Evolutionary conservation across 2,329 filamentous ascomycete genomes (phyloP), one percentile per base, ranked within the genome.

Genomic region (Calonectria montana): DNA sequence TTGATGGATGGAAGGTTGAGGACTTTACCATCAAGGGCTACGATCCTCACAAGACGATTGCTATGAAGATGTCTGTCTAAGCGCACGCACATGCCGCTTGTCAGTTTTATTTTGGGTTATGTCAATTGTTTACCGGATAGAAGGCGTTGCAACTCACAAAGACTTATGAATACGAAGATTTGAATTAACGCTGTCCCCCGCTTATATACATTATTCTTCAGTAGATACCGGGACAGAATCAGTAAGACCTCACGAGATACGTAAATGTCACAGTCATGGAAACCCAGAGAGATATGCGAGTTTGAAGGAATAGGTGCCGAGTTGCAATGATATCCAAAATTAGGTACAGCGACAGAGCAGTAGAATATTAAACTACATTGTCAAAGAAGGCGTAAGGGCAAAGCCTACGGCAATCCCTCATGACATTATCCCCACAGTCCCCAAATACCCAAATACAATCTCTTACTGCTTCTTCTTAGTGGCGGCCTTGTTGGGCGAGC

Each of bases 11-110:
- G 95, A 92, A 91, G 82, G 87, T 91, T 1, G 95, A 97, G 75
- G 96, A 99, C 73, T 96, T 99, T 82, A 91, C 93, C 70, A 90
- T 99, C 7, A 88, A 94, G 79, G 96, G 93, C 0, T 99, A 99
- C 83, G 91, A 96, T 62, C 96, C 97, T 69, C 95, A 98, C 83
- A 96, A 96, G 86, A 90, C 90, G 6, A 97, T 99, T 85, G 90
- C 94, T 53, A 99, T 99, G 97, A 98, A 98, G 87, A 99, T 99
- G 97, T 97, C 94, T 81, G 96, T 98, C 65, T 78, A 47, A 74
- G 41, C 16, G 10, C n/a, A 39, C 23, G 12, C 45, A 7, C 27
- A 25, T 25, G 21, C 13, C 5, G 53, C 16, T 64, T 41, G 15
- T 25, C n/a, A 70, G 23, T 21, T 41, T 29, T 62, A 25, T 45